Base-by-base conservation (phyloP, 2,329 filamentous ascomycete genomes). In the Neonectria magnoliae region DNA sequence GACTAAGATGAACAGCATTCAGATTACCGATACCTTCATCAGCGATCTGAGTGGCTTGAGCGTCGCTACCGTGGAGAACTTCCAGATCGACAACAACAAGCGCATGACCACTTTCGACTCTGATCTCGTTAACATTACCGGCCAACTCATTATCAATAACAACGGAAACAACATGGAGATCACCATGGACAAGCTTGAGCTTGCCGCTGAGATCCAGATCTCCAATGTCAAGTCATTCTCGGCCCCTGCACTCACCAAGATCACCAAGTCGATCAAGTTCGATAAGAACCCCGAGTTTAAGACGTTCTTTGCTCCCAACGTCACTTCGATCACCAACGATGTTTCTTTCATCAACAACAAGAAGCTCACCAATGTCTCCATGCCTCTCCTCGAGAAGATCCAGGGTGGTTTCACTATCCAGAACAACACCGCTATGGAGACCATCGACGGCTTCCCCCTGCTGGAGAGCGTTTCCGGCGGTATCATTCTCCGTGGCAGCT, bases 41-140 rank as follows among this genome's bases (percentile, higher is more conserved):
- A 87, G 84, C 78, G 89, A 87, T 70, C 87, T 99, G 65, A 85
- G 90, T 71, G 94, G 93, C 76, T 92, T 99, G 78, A 91, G 93
- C 78, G 85, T 98, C 69, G 81, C 88, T 68, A 85, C 86, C n/a
- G 90, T 93, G 59, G 86, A 88, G 62, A 85, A 83, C 71, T 88
- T 99, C 78, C 85, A 92, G 79, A 91, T 99, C 81, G 91, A 93
- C 87, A 97, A 97, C 90, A 98, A 98, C 89, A 83, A 83, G 67
- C 90, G 91, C 77, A 86, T 99, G 73, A 88, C 87, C 77, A 85
- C 84, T 66, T 92, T 97, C 83, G 87, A 88, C 77, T 92, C 94
- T 80, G 87, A 91, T 77, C 86, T 98, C 64, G 86, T 86, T 79
- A 95, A 92, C 82, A 87, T 97, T 74, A 91, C 87, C 70, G 84